phyloP scores from a whole-genome alignment of 768 basidiomycete genomes.

The Suillus hirtellus region DNA sequence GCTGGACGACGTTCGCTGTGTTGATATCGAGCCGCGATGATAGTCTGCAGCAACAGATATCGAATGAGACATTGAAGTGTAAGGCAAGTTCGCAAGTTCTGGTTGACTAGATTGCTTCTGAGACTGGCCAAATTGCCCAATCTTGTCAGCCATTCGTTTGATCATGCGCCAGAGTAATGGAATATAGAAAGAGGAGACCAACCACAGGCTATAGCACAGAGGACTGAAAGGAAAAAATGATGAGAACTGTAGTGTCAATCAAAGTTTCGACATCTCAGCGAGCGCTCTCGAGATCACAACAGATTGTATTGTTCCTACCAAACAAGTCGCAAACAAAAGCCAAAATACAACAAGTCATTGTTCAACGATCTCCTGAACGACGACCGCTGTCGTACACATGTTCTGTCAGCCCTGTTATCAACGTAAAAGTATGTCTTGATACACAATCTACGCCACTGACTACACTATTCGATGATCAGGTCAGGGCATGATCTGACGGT shows the following conservation, averaged over 20 bases:
- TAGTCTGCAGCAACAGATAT: constrained; percentile 43
- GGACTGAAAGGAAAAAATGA: constrained; percentile 8
- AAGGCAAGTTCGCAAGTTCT: constrained; percentile 6
- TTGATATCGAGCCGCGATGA: constrained; percentile 69
- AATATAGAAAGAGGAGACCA: neutral
- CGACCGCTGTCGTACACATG: neutral
- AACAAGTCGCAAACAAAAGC: constrained; percentile 2
- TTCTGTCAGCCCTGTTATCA: neutral
- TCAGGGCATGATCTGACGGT: neutral
- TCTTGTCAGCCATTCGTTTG: constrained; percentile 53
- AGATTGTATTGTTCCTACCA: constrained; percentile 1
- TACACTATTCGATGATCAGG: neutral
- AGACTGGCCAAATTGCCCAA: constrained; percentile 34
- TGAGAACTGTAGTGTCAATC: neutral
- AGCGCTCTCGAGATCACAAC: neutral
- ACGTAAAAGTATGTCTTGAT: neutral
- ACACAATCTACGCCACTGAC: neutral
- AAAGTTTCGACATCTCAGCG: neutral
- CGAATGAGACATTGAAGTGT: constrained; percentile 1
- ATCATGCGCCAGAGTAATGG: constrained; percentile 32
- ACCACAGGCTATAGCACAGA: neutral
- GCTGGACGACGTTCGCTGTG: constrained; percentile 60
- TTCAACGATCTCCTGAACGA: constrained; percentile 4
- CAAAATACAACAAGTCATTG: neutral
- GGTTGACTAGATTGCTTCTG: constrained; percentile 9